These are phyloP conservation scores for Cucurbitaria berberidis DNA, from an alignment of 2,329 filamentous ascomycete genomes.

Conservation along the genomic window DNA sequence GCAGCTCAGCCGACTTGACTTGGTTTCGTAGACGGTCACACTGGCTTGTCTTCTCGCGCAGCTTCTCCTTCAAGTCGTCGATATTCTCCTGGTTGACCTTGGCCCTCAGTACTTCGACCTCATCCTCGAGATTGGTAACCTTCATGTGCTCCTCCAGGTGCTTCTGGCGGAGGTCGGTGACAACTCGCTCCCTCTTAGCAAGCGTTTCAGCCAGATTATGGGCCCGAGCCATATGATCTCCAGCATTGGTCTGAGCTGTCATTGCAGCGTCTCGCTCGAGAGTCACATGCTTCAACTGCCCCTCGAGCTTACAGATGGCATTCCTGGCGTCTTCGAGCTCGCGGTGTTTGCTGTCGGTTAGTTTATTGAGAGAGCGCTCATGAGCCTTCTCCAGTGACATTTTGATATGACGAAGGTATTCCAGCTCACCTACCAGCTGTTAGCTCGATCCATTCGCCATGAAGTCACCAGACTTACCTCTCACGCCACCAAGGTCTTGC, in stretches of 20 bases:
- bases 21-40: slow-evolving; percentile 27
- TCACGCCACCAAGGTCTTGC: not conserved
- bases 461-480: not conserved
- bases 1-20: slow-evolving; percentile 11
- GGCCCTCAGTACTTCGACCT: slow-evolving; percentile 8
- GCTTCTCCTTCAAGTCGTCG: slow-evolving; percentile 13
- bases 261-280: slow-evolving; percentile 7
- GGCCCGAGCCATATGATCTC: slow-evolving; percentile 3
- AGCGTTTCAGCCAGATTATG: slow-evolving; percentile 15
- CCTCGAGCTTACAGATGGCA: not conserved
- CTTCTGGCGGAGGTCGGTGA: slow-evolving; percentile 14
- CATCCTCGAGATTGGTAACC: slow-evolving; percentile 17
- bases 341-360: slow-evolving; percentile 3
- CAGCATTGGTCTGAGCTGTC: not conserved
- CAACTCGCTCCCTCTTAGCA: slow-evolving; percentile 13
- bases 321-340: not conserved
- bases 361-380: not conserved
- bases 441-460: not conserved
- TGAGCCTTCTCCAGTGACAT: not conserved
- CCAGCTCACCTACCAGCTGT: slow-evolving; percentile 8
- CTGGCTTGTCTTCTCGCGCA: slow-evolving; percentile 27
- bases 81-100: slow-evolving; percentile 9
- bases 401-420: slow-evolving; percentile 9
- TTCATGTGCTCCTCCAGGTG: slow-evolving; percentile 14
- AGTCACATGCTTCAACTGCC: not conserved